These are phyloP conservation scores for Gamarada debralockiae DNA, from an alignment of 495 filamentous ascomycete species.

Conservation along the genomic window DNA sequence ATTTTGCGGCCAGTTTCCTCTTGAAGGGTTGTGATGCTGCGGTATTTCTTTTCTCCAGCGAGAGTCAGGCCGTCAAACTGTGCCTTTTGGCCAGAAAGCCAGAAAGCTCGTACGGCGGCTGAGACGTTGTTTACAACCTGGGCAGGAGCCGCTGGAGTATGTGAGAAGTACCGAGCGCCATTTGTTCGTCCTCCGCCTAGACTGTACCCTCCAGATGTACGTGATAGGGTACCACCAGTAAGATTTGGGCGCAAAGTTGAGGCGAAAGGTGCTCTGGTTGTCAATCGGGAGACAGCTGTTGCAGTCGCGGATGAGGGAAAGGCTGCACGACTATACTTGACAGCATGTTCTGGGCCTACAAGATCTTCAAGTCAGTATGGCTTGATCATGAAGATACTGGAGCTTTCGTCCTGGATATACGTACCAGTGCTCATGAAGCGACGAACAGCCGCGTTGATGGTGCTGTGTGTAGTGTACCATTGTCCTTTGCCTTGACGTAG, in stretches of 20 bases:
- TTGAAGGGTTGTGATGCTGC: conserved; percentile 63
- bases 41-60: conserved; percentile 73
- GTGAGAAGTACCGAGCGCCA: conserved; percentile 83
- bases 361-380: too few relatives aligned
- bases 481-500: conserved; percentile 67
- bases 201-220: conserved; percentile 83
- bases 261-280: conserved; percentile 80
- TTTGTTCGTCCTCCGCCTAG: conserved; percentile 63
- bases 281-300: conserved; percentile 59
- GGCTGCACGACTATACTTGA: conserved; percentile 57
- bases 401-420: too few relatives aligned
- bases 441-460: conserved; percentile 51
- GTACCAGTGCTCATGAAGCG: conserved; percentile 54
- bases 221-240: conserved; percentile 79
- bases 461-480: conserved; percentile 67
- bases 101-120: conserved; percentile 83
- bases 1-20: conserved; percentile 64
- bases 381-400: too few relatives aligned
- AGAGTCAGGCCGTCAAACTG: conserved; percentile 73
- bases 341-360: conserved; percentile 23
- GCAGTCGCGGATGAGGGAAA: conserved; percentile 63
- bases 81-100: conserved; percentile 79
- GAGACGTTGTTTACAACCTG: conserved; percentile 95
- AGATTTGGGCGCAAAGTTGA: conserved; percentile 88
- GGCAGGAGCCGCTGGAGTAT: conserved; percentile 76